Percentiles rank a stretch among this genome's conserved stretches.
These are phyloP conservation scores for Exophiala xenobiotica DNA, from an alignment of 2,329 filamentous ascomycete species.

Conservation along the genomic window DNA sequence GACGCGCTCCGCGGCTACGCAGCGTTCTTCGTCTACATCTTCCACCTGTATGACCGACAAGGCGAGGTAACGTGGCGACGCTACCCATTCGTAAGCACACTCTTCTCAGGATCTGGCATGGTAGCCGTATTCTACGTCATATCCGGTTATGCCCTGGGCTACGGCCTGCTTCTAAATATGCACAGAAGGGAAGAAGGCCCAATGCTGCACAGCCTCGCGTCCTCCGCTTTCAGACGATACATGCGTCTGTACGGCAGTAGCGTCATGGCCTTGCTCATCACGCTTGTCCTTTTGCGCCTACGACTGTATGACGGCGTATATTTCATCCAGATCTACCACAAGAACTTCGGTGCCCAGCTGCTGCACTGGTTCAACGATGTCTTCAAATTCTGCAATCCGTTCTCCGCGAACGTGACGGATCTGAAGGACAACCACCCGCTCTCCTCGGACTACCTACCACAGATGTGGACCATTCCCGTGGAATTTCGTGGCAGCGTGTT, in stretches of 20 bases:
- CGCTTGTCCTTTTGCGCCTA: constrained; percentile 40
- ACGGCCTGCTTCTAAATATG: constrained; percentile 40
- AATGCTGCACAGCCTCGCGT: constrained; percentile 36
- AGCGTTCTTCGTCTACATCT: constrained; percentile 46
- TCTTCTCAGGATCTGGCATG: constrained; percentile 23
- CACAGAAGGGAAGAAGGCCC: constrained; percentile 39
- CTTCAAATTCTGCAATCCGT: constrained; percentile 37
- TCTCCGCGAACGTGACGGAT: constrained; percentile 25
- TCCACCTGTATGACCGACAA: constrained; percentile 41
- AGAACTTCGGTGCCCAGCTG: constrained; percentile 5
- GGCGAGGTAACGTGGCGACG: not conserved
- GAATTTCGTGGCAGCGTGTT: constrained; percentile 33
- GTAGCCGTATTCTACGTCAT: constrained; percentile 52
- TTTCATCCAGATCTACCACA: not conserved
- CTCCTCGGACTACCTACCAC: constrained; percentile 40
- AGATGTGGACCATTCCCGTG: constrained; percentile 39
- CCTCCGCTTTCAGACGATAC: constrained; percentile 44
- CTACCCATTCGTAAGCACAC: constrained; percentile 42
- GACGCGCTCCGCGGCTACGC: constrained; percentile 47
- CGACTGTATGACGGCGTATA: constrained; percentile 38
- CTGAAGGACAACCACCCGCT: constrained; percentile 35
- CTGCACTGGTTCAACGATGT: constrained; percentile 27
- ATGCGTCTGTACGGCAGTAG: constrained; percentile 47
- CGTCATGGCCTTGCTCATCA: constrained; percentile 41
- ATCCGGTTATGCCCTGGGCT: constrained; percentile 49